Percentiles rank a stretch among this genome's conserved stretches.
Conservation (phyloP, 495 filamentous ascomycete genomes). For the Articulospora tetracladia region DNA sequence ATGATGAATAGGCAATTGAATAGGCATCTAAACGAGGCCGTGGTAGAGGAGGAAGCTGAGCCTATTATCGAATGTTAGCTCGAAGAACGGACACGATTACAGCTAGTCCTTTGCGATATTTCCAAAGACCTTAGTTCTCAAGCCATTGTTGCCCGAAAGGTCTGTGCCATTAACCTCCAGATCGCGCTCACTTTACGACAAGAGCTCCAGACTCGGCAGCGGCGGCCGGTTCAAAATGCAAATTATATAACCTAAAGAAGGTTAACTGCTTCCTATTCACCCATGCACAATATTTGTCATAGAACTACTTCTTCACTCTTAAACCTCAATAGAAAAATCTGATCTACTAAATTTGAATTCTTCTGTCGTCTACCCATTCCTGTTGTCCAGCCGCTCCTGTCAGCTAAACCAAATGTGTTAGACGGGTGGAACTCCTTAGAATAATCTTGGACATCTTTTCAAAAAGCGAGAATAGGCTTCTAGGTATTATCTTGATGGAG, state of each 20-base stretch:
- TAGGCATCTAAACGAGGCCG: slow-evolving; percentile 2
- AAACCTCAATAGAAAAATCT: too few species aligned
- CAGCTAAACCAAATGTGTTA: too few species aligned
- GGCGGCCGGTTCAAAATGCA: background rate
- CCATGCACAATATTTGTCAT: too few species aligned
- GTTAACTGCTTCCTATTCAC: background rate
- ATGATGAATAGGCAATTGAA: slow-evolving; percentile 22
- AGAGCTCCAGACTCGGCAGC: slow-evolving; percentile 15
- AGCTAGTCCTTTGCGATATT: slow-evolving; percentile 15
- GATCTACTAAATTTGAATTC: too few species aligned
- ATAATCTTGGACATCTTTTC: too few species aligned
- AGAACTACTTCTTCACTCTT: too few species aligned
- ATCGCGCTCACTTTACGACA: slow-evolving; percentile 11
- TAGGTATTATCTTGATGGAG: too few species aligned
- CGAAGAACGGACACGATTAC: slow-evolving; percentile 15
- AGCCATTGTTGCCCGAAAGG: slow-evolving; percentile 13
- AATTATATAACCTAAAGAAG: slow-evolving; percentile 5
- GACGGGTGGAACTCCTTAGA: too few species aligned
- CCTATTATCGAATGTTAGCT: slow-evolving; percentile 14
- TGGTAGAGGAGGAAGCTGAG: slow-evolving; percentile 14
- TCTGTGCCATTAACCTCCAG: slow-evolving; percentile 11
- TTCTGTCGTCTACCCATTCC: too few species aligned
- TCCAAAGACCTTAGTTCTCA: slow-evolving; percentile 14
- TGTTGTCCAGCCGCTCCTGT: too few species aligned
- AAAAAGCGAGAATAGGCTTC: too few species aligned